Percentiles rank a stretch among this genome's conserved stretches.
Evolutionary conservation across 2,329 filamentous ascomycete genomes (phyloP).

Genomic region (Aspergillus spinulosporus): DNA sequence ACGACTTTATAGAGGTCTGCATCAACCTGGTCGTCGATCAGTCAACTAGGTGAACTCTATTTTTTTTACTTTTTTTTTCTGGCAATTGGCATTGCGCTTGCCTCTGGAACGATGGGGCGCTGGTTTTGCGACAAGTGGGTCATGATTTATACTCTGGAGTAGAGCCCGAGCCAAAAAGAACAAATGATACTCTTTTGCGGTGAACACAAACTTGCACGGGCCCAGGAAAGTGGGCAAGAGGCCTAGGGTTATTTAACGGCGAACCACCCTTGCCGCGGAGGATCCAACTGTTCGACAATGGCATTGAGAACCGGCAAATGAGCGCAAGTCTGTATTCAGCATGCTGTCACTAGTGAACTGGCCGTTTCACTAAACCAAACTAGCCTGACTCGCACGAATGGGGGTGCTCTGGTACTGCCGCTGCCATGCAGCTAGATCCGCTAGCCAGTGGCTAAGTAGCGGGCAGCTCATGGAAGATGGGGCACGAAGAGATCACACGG

Average conservation of each 20-base stretch:
- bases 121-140: neutral
- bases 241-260: constrained; percentile 5
- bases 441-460: neutral
- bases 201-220: neutral
- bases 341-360: neutral
- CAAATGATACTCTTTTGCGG: neutral
- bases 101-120: constrained; percentile 11
- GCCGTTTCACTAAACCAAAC: neutral
- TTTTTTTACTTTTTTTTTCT: neutral
- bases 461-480: neutral
- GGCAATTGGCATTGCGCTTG: neutral
- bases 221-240: neutral
- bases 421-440: neutral
- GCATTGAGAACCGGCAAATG: neutral
- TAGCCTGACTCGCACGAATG: neutral
- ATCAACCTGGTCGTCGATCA: neutral
- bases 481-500: neutral
- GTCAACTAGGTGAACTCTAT: neutral
- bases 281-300: neutral
- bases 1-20: constrained; percentile 14
- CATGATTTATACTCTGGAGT: neutral
- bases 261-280: constrained; percentile 10
- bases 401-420: neutral
- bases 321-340: neutral
- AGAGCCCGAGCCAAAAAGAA: neutral